Evolutionary conservation across 495 filamentous ascomycete genomes (phyloP).

Genomic region (Thozetella sp.): DNA sequence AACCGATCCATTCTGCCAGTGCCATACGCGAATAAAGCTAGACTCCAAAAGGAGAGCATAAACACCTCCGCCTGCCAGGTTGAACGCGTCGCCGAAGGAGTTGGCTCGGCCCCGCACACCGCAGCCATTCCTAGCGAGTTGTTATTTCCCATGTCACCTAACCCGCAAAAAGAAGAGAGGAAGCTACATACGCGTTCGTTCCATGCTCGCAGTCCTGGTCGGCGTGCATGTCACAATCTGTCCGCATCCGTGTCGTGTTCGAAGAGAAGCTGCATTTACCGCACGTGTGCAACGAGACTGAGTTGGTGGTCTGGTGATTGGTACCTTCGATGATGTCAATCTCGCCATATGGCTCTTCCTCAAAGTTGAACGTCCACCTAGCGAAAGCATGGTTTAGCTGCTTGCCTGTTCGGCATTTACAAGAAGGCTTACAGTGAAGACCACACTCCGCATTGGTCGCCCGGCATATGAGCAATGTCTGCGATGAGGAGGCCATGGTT

Average conservation of each 20-base stretch:
- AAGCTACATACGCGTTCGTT: too few species aligned
- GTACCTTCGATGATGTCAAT: constrained; percentile 85
- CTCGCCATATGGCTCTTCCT: constrained; percentile 59
- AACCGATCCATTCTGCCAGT: constrained; percentile 59
- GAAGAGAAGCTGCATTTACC: constrained; percentile 61
- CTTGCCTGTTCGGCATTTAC: neutral
- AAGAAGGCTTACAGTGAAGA: constrained; percentile 41
- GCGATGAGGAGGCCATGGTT: constrained; percentile 66
- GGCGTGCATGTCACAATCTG: too few species aligned
- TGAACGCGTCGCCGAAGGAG: constrained; percentile 68
- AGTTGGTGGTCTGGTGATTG: constrained; percentile 43
- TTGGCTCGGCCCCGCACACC: constrained; percentile 34
- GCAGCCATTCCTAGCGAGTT: constrained; percentile 46
- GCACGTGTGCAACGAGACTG: constrained; percentile 68
- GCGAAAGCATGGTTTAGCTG: constrained; percentile 5
- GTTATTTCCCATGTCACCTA: constrained; percentile 21
- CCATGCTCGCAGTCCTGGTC: too few species aligned
- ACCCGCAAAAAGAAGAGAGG: neutral
- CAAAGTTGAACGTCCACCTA: constrained; percentile 37
- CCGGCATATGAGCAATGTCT: constrained; percentile 73
- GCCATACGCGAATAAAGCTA: constrained; percentile 68
- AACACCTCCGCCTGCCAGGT: constrained; percentile 67
- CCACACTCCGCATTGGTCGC: constrained; percentile 68
- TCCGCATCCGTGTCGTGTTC: too few species aligned
- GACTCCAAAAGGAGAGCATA: constrained; percentile 72